phyloP scores from a whole-genome alignment of 352 stramenopile species.

The Globisporangium emineosum region DNA sequence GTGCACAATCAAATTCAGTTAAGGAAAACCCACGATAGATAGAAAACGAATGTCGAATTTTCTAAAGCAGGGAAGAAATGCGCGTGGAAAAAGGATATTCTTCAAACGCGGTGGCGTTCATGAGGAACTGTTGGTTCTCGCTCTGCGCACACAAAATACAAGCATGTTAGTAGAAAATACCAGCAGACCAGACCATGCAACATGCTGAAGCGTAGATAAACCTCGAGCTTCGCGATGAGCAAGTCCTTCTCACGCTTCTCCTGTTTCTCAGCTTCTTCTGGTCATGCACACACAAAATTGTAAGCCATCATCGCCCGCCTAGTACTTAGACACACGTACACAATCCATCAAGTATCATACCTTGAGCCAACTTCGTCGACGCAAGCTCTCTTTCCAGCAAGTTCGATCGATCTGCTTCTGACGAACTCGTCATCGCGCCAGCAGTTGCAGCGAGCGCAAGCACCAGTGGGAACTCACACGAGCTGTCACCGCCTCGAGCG shows the following conservation, averaged over 20 bases:
- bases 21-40: slow-evolving; percentile 25
- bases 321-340: background rate
- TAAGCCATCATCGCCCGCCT: background rate
- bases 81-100: slow-evolving; percentile 58
- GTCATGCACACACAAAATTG: background rate
- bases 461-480: slow-evolving; percentile 80
- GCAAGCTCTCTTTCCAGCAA: slow-evolving; percentile 57
- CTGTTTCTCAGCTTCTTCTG: slow-evolving; percentile 17
- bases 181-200: background rate
- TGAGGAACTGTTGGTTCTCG: slow-evolving; percentile 83
- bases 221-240: slow-evolving; percentile 70
- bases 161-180: background rate
- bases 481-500: slow-evolving; percentile 59
- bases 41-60: background rate
- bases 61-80: slow-evolving; percentile 22
- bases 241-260: slow-evolving; percentile 39
- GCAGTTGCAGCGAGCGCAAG: slow-evolving; percentile 72
- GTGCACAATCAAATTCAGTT: slow-evolving; percentile 51
- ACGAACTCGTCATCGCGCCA: slow-evolving; percentile 67
- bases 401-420: slow-evolving; percentile 58
- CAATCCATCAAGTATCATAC: slow-evolving; percentile 14
- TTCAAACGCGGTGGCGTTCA: slow-evolving; percentile 82
- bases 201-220: slow-evolving; percentile 10
- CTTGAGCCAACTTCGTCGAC: slow-evolving; percentile 47
- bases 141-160: slow-evolving; percentile 26